Evolutionary conservation across 1,139 yeast genomes (phyloP), one percentile per base, ranked within the genome.

Genomic region (Blastobotrys apis): DNA sequence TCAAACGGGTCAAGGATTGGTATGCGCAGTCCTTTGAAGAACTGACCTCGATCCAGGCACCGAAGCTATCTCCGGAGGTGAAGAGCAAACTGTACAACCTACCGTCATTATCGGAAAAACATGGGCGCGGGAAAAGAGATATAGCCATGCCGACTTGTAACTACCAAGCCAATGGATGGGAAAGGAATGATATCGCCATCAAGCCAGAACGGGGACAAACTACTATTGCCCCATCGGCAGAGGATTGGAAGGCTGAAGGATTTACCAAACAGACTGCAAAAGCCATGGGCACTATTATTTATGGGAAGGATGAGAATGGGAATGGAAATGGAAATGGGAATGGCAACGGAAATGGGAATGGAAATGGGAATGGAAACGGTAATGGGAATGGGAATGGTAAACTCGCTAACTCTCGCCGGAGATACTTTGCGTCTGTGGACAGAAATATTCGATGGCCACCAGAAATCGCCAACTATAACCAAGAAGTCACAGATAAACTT

Each of bases 1-100:
- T 92, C 39, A 70, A 75, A 47, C 75, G 81, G 53, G 96, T 88
- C 17, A 77, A 81, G 51, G 80, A 85, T 60, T 88, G 96, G 96
- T 88, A 88, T 59, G 92, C 94, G 2, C 94, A 86, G 63, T 81
- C 92, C 15, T 88, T 87, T 62, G 88, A 86, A 56, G 96, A 87
- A 58, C 72, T 87, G 54, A 79, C 84, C 10, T 68, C 73, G 10
- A 54, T 69, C 21, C 61, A 63, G 20, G 54, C 57, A 17, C 71
- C 72, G 1, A 51, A 49, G 33, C 52, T 68, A 29, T 44, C 56
- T 13, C 39, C 53, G 10, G 67, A 62, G 30, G 49, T 64, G 20
- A 58, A 59, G 42, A 39, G 47, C 23, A 44, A 52, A 48, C 52
- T 64, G 13, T 63, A 62, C 49, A 48, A 27, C 47, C 47, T 33